Base-by-base conservation (phyloP, 2,329 filamentous ascomycete species). In the Trichoderma atroviride region DNA sequence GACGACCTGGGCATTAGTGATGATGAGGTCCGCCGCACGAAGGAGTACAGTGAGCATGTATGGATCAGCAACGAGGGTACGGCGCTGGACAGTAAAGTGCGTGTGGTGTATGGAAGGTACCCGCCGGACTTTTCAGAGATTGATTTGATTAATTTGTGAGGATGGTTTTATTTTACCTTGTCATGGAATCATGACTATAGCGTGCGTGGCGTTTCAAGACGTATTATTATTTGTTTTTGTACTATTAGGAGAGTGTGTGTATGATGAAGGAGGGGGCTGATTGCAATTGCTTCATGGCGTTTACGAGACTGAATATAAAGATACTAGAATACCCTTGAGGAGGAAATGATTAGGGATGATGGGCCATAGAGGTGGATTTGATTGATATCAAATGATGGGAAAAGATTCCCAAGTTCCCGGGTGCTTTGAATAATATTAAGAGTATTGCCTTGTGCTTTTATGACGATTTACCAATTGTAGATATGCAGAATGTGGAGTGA, bases 21-120 rank as follows among this genome's bases (percentile, higher is more conserved):
- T 74, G 95, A 98, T 74, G 96, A 99, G 82, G 91, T 98, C 56
- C 85, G 86, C 75, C 86, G 92, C 43, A 97, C 94, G 7, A 86
- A 90, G 72, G 84, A 86, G 59, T 92, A 94, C 78, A 95, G 91
- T 76, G 88, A 92, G 70, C 85, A 89, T 71, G 91, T 98, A 64
- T 97, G 94, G 92, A 94, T 98, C 77, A 97, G 92, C 75, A 97
- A 97, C 79, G 92, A 96, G 78, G 94, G 94, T 70, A 94, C 95
- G 24, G 92, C 93, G 11, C 83, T 98, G 74, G 93, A 97, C 81
- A 91, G 89, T 68, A 94, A 93, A 79, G 88, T 89, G 35, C 88
- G 91, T 22, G 93, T 97, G 5, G 88, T 97, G 47, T 97, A 96
- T 79, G 91, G 91, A 72, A 89, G 88, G 72, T 92, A 93, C 71